Conservation (phyloP, 2,329 filamentous ascomycete species). For the Hypoxylon sp. region DNA sequence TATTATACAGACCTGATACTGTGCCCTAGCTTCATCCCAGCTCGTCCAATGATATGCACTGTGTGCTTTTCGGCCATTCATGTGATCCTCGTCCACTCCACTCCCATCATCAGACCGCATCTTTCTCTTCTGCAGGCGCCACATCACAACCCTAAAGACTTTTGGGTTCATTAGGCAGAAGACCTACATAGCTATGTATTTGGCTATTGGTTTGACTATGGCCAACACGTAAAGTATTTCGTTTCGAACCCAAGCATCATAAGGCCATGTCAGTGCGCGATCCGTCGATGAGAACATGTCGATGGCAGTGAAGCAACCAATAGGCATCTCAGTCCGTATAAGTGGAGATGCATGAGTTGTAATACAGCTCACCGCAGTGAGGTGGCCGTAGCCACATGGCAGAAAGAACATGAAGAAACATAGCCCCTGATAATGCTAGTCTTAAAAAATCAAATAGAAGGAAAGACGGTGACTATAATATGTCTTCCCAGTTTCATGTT, state of each 20-base stretch:
- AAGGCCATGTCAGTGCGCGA: constrained; percentile 26
- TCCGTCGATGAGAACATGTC: constrained; percentile 20
- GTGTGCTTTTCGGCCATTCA: constrained; percentile 12
- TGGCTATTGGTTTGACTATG: constrained; percentile 26
- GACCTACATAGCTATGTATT: constrained; percentile 7
- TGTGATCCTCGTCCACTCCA: constrained; percentile 17
- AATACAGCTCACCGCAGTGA: constrained; percentile 37
- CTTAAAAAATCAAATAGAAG: constrained; percentile 4
- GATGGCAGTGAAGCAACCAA: constrained; percentile 32
- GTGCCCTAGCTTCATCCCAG: neutral
- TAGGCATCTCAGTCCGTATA: constrained; percentile 6
- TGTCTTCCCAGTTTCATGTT: constrained; percentile 13
- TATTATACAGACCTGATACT: constrained; percentile 4
- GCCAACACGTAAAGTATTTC: constrained; percentile 28
- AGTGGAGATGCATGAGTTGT: constrained; percentile 21
- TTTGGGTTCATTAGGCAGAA: constrained; percentile 22
- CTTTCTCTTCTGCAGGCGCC: constrained; percentile 27
- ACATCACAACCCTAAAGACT: constrained; percentile 28
- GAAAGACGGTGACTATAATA: constrained; percentile 23
- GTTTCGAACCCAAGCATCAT: constrained; percentile 23
- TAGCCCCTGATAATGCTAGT: constrained; percentile 19
- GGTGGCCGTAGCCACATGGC: constrained; percentile 37
- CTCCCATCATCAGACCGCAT: constrained; percentile 19
- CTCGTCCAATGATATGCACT: constrained; percentile 22
- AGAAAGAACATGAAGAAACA: constrained; percentile 21